A percentile compares a stretch with the other conserved stretches of the same genome.
Evolutionary conservation across 2,329 filamentous ascomycete species (phyloP).

Genomic region (Coleophoma crateriformis): DNA sequence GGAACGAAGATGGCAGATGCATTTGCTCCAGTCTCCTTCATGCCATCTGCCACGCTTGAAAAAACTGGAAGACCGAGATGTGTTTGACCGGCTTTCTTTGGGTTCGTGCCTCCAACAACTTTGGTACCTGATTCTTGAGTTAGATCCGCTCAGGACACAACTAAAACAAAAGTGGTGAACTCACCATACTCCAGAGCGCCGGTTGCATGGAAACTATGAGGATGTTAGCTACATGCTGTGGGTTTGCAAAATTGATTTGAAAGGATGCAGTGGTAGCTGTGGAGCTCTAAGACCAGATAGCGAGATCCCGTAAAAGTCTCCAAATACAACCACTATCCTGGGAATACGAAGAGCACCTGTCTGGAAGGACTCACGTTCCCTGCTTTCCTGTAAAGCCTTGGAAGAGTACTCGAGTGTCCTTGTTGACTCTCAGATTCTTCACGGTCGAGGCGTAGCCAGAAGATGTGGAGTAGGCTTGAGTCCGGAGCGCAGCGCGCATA

Average conservation of each 20-base stretch:
- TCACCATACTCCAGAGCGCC: constrained; percentile 98
- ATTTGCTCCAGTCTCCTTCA: constrained; percentile 84
- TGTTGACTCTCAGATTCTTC: constrained; percentile 87
- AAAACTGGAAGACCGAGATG: constrained; percentile 94
- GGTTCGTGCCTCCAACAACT: constrained; percentile 96
- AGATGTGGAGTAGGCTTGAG: constrained; percentile 70
- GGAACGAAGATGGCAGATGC: constrained; percentile 96
- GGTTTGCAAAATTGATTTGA: no score
- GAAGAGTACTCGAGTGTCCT: constrained; percentile 89
- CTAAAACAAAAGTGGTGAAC: not conserved
- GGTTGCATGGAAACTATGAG: constrained; percentile 82
- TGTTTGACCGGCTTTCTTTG: constrained; percentile 90
- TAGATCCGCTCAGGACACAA: constrained; percentile 17
- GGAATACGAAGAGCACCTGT: constrained; percentile 21
- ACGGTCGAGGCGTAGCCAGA: constrained; percentile 68
- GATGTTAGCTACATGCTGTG: not conserved
- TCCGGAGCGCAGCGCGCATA: constrained; percentile 61
- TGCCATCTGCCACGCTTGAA: constrained; percentile 78
- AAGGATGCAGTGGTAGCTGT: no score
- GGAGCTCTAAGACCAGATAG: no score
- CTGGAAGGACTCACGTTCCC: constrained; percentile 67
- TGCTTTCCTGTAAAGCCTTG: constrained; percentile 98
- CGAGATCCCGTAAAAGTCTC: no score
- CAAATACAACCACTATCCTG: constrained; percentile 7
- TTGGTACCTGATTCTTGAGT: constrained; percentile 66